Percentiles rank a stretch among this genome's conserved stretches.
Evolutionary conservation across 148 eudicot genomes (phyloP).

Genomic region (Nepenthes gracilis): DNA sequence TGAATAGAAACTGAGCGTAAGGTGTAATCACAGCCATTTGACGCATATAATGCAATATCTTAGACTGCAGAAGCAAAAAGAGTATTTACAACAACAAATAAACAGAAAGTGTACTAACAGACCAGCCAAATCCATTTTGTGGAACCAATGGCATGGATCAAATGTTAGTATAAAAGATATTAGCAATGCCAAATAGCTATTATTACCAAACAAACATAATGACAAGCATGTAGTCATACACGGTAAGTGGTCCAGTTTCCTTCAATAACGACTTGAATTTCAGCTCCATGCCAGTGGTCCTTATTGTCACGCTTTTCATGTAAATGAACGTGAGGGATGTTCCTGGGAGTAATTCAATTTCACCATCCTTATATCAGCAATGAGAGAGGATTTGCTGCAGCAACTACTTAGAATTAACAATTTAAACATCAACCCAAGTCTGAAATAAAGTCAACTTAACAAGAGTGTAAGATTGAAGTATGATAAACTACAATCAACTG

Average conservation of each 20-base stretch:
- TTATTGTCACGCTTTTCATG: constrained; percentile 79
- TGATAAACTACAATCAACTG: neutral
- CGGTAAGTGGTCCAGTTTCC: constrained; percentile 99
- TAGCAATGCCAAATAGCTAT: neutral
- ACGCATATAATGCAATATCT: constrained; percentile 98
- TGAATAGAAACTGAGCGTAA: constrained; percentile 87
- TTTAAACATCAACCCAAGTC: neutral
- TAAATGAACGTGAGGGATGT: constrained; percentile 85
- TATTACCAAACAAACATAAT: neutral
- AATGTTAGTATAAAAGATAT: neutral
- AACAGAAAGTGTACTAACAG: neutral
- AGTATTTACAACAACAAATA: neutral
- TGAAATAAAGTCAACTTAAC: neutral
- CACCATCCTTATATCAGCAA: constrained; percentile 3
- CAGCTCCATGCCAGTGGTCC: constrained; percentile 97
- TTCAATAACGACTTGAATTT: constrained; percentile 96
- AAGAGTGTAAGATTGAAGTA: neutral
- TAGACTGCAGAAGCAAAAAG: constrained; percentile 53
- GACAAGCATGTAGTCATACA: constrained; percentile 29
- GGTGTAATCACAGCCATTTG: constrained; percentile 99
- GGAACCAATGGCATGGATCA: neutral
- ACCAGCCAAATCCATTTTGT: neutral
- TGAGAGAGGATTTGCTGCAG: neutral
- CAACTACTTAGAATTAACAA: neutral
- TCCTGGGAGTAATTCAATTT: constrained; percentile 31